Evolutionary conservation across 2,329 filamentous ascomycete species (phyloP).

Genomic region (Colletotrichum euphorbiae): DNA sequence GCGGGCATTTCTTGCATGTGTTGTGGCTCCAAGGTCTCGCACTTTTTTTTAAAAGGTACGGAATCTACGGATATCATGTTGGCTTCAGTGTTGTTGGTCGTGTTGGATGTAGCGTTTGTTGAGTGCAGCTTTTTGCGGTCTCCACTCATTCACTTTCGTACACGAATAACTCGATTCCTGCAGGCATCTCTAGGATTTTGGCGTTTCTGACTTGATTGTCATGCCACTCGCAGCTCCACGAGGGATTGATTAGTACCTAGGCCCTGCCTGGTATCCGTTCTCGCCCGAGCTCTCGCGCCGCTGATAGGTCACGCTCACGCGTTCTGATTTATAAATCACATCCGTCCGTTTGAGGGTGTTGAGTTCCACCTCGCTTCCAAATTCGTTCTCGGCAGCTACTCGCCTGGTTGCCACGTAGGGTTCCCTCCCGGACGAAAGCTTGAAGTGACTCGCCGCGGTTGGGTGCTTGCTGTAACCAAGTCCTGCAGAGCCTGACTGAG

Average conservation of each 20-base stretch:
- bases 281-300: conserved; percentile 25
- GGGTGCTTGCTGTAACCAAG: conserved; percentile 22
- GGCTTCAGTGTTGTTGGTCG: background rate
- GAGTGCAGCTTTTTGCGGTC: background rate
- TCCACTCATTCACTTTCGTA: conserved; percentile 4
- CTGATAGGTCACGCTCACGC: conserved; percentile 42
- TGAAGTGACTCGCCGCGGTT: conserved; percentile 38
- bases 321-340: conserved; percentile 42
- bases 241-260: background rate
- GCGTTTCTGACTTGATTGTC: background rate
- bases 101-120: background rate
- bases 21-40: background rate
- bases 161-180: background rate
- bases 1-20: conserved; percentile 4
- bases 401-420: conserved; percentile 35
- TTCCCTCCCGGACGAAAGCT: conserved; percentile 41
- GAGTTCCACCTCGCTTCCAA: conserved; percentile 42
- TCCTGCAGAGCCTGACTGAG: conserved; percentile 25
- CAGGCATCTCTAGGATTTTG: background rate
- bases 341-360: conserved; percentile 34
- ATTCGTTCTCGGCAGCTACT: conserved; percentile 35
- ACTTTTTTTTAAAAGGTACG: background rate
- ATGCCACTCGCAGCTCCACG: background rate
- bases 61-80: too few relatives aligned
- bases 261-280: background rate